A percentile compares a stretch with the other conserved stretches of the same genome.
Evolutionary conservation across 495 filamentous ascomycete species (phyloP).

Genomic region (Xylaria telfairii): DNA sequence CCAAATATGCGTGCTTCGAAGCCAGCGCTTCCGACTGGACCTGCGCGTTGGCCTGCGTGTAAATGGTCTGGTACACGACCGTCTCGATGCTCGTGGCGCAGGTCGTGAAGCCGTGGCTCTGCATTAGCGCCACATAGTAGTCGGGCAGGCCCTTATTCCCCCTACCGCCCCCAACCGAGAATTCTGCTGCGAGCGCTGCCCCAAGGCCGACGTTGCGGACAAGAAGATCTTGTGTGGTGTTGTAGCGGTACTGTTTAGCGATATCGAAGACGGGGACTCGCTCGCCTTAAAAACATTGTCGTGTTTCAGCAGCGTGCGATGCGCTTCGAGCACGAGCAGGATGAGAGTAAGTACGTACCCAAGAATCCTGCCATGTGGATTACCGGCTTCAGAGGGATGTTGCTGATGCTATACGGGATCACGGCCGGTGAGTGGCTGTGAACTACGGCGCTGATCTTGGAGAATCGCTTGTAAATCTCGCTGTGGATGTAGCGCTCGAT

Average conservation of each 20-base stretch:
- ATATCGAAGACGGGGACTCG: conserved; percentile 46
- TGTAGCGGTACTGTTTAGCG: conserved; percentile 30
- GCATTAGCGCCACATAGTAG: conserved; percentile 53
- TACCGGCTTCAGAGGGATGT: conserved; percentile 46
- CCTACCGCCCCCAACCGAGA: conserved; percentile 29
- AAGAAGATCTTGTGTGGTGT: conserved; percentile 48
- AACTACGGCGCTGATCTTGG: conserved; percentile 49
- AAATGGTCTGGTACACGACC: conserved; percentile 51
- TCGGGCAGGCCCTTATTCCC: conserved; percentile 29
- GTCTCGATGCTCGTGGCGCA: conserved; percentile 45
- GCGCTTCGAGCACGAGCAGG: background rate
- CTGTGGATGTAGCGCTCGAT: conserved; percentile 59
- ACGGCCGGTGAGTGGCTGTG: conserved; percentile 57
- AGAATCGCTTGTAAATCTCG: conserved; percentile 55
- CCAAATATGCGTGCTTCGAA: conserved; percentile 14
- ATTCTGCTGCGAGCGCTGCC: conserved; percentile 30
- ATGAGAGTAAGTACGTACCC: conserved; percentile 29
- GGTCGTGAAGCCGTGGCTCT: conserved; percentile 55
- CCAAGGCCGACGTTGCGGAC: conserved; percentile 46
- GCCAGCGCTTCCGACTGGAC: conserved; percentile 44
- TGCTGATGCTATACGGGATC: conserved; percentile 51
- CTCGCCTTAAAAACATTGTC: background rate
- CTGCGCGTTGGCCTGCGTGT: conserved; percentile 53
- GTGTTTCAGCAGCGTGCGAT: background rate
- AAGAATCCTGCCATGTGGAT: conserved; percentile 60